Base-by-base conservation (phyloP, 1,284 basidiomycete genomes). In the Prillingera fragicola region DNA sequence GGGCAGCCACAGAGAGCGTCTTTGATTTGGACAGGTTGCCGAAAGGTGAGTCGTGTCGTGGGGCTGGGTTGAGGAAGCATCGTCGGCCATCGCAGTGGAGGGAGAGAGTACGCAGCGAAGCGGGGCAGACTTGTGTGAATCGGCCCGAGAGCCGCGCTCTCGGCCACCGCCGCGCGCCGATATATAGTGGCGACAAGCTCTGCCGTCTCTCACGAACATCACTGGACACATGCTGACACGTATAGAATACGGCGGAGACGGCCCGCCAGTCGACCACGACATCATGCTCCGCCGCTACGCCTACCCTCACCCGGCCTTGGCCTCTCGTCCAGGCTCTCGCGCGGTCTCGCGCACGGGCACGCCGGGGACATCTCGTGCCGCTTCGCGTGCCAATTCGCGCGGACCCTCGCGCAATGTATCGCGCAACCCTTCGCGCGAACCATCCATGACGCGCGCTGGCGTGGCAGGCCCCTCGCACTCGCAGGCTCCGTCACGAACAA, bases 11-110 rank as follows among this genome's bases (percentile, higher is more conserved):
- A 1, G 58, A 47, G 15, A 44, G 53, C 21, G 44, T 64, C 1
- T 69, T 72, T 40, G 59, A 70, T 23, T 38, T 64, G 8, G 54
- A 56, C 13, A 41, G 38, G 14, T 38, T 69, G 13, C 70, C 65
- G 3, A 48, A 41, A 41, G 33, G 65, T 68, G 21, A 33, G 57
- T 56, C n/a, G 14, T 9, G 21, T n/a, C n/a, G n/a, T n/a, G n/a
- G n/a, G n/a, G n/a, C n/a, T n/a, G n/a, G n/a, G n/a, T n/a, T n/a
- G n/a, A n/a, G n/a, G n/a, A n/a, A n/a, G n/a, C n/a, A n/a, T n/a
- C n/a, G n/a, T n/a, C n/a, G n/a, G n/a, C n/a, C n/a, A n/a, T n/a
- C n/a, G n/a, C n/a, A n/a, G n/a, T n/a, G n/a, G n/a, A n/a, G n/a
- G n/a, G n/a, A n/a, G n/a, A n/a, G n/a, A n/a, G n/a, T n/a, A n/a